Conservation (phyloP, 495 filamentous ascomycete genomes). For the Alectoria sarmentosa region DNA sequence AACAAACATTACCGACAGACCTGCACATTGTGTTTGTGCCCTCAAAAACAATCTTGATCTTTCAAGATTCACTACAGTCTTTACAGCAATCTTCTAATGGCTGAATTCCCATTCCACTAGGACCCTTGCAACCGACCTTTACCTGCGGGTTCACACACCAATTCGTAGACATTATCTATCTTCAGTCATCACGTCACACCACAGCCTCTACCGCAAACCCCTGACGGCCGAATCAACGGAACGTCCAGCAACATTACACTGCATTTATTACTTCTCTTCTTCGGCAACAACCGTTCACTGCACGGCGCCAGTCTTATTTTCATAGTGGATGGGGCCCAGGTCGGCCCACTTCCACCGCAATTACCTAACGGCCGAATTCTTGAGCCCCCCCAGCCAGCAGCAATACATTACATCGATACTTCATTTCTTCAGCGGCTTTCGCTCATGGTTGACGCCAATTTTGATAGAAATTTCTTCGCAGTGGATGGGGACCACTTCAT, state of each 20-base stretch:
- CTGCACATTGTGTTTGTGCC: neutral
- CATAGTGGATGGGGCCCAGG: neutral
- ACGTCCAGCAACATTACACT: neutral
- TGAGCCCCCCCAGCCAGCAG: neutral
- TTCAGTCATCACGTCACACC: neutral
- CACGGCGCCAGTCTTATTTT: neutral
- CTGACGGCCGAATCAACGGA: neutral
- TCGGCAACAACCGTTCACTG: neutral
- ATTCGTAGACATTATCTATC: neutral
- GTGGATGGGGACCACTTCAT: neutral
- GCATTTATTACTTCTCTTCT: neutral
- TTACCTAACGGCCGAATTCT: neutral
- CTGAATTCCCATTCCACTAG: neutral
- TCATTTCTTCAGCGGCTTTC: neutral
- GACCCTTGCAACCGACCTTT: neutral
- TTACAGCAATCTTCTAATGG: neutral
- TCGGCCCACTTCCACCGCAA: neutral
- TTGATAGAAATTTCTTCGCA: neutral
- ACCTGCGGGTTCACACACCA: rapidly evolving
- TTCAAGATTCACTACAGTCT: neutral
- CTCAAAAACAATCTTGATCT: neutral
- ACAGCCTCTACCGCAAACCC: neutral
- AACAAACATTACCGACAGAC: neutral
- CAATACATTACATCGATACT: neutral
- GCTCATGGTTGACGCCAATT: neutral